Evolutionary conservation across 2,329 filamentous ascomycete genomes (phyloP), one percentile per base, ranked within the genome.

Genomic region (Dothistroma pini): DNA sequence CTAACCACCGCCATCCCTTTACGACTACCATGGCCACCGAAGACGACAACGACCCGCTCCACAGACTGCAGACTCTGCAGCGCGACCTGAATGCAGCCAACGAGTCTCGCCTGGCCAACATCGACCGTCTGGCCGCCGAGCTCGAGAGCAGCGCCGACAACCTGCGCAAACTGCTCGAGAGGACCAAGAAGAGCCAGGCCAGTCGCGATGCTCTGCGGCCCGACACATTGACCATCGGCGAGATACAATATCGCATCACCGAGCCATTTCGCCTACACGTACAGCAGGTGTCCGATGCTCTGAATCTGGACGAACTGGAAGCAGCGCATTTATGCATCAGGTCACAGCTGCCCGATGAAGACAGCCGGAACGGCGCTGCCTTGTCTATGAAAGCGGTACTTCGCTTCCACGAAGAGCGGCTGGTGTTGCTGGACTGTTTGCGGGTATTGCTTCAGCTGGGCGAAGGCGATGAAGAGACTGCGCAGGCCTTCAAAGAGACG

Each of bases 231-330:
- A 85, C 80, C 35, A 78, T 96, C 61, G 84, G 85, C 68, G 88
- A 87, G 64, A 83, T 85, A 35, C 86, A 93, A 70, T 97, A 91
- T 75, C 80, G 83, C 22, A 81, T 99, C 78, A 97, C 96, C 76
- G 84, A 90, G 59, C 87, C 91, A 64, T 97, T 99, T 76, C 87
- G 93, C 72, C 89, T 96, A 75, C 86, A 89, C 68, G 85, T 87
- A 25, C 81, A 96, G 34, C 85, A 91, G 69, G 81, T 99, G 41
- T 90, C 93, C 58, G 93, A 97, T 75, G 90, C 91, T 68, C 81
- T 97, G 63, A 88, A 96, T 70, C 81, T 99, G 56, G 93, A 99
- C 76, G 96, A 99, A 76, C 74, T 96, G 60, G 86, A 95, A 69
- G 89, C 93, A 19, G 90, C 91, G 10, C 83, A 84, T 67, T 84